A percentile compares a stretch with the other conserved stretches of the same genome.
These are phyloP conservation scores for Kazachstania sp. DNA, from an alignment of 1,139 yeast species.

Conservation along the genomic window DNA sequence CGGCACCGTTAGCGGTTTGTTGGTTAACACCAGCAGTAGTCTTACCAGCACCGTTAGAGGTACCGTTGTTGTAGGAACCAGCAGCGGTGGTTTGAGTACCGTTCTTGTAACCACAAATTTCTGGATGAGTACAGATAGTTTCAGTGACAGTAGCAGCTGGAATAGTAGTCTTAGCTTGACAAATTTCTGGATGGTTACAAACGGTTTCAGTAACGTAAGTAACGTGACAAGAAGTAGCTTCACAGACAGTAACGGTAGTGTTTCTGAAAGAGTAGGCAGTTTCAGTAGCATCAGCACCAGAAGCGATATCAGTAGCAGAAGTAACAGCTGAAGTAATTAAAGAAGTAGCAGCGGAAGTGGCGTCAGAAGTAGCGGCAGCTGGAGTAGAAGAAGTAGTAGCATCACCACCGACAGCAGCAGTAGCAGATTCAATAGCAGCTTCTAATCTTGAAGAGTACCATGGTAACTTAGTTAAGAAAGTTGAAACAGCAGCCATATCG, in stretches of 20 bases:
- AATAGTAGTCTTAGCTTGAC: not conserved
- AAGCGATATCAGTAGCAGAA: not conserved
- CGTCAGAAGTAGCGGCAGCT: slow-evolving; percentile 10
- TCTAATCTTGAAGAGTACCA: slow-evolving; percentile 36
- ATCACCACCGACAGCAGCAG: slow-evolving; percentile 16
- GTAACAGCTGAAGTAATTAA: slow-evolving; percentile 6
- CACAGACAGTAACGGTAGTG: slow-evolving; percentile 5
- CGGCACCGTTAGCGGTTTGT: slow-evolving; percentile 9
- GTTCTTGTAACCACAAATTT: slow-evolving; percentile 4
- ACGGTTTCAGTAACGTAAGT: slow-evolving; percentile 3
- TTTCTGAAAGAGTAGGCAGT: slow-evolving; percentile 2
- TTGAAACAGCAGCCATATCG: slow-evolving; percentile 24
- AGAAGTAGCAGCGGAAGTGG: slow-evolving; percentile 15
- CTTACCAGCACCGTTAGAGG: slow-evolving; percentile 1
- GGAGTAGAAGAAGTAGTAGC: slow-evolving; percentile 10
- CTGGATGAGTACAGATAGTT: slow-evolving; percentile 2
- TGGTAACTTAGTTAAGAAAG: slow-evolving; percentile 35
- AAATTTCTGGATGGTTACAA: slow-evolving; percentile 3
- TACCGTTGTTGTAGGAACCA: not conserved
- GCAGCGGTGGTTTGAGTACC: not conserved
- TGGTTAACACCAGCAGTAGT: slow-evolving; percentile 1
- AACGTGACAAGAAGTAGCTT: slow-evolving; percentile 3
- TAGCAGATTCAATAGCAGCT: slow-evolving; percentile 11
- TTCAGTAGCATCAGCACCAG: slow-evolving; percentile 1
- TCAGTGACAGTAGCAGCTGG: slow-evolving; percentile 1